These are phyloP conservation scores for Fusarium sp. DNA, from an alignment of 2,329 filamentous ascomycete genomes.

Conservation along the genomic window DNA sequence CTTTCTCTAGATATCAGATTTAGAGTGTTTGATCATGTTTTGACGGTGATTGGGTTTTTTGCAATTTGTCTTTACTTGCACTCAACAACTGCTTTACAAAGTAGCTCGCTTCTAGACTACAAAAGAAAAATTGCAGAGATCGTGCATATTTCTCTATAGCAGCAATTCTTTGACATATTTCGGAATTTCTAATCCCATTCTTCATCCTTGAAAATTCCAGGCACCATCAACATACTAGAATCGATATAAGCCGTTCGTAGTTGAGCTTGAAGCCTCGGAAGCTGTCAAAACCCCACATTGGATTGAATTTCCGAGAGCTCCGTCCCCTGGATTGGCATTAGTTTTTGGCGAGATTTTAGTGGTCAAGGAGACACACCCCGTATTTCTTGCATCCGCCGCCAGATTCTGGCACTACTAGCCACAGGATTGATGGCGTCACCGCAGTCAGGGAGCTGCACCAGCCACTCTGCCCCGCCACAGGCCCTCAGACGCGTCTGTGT, in stretches of 20 bases:
- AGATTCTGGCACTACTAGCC: background rate
- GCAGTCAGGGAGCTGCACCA: too few relatives aligned
- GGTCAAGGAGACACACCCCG: background rate
- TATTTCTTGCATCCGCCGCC: background rate
- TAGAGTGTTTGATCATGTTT: background rate
- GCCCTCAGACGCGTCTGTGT: too few relatives aligned
- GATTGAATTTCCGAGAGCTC: conserved; percentile 1
- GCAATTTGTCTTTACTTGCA: too few relatives aligned
- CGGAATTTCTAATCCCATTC: too few relatives aligned
- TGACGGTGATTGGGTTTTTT: background rate
- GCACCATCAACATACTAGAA: background rate
- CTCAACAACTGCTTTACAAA: too few relatives aligned
- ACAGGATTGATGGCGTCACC: background rate
- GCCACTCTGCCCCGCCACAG: too few relatives aligned
- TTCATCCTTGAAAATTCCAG: too few relatives aligned
- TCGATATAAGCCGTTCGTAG: background rate
- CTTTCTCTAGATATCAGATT: too few relatives aligned
- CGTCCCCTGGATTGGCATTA: conserved; percentile 10
- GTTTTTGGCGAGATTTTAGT: conserved; percentile 9
- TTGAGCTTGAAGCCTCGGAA: background rate
- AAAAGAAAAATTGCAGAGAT: too few relatives aligned
- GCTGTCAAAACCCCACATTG: conserved; percentile 11
- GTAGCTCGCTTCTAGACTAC: background rate
- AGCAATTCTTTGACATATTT: too few relatives aligned
- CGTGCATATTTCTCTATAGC: too few relatives aligned